These are phyloP conservation scores for Cercospora sp. DNA, from an alignment of 2,329 filamentous ascomycete genomes.

Conservation along the genomic window DNA sequence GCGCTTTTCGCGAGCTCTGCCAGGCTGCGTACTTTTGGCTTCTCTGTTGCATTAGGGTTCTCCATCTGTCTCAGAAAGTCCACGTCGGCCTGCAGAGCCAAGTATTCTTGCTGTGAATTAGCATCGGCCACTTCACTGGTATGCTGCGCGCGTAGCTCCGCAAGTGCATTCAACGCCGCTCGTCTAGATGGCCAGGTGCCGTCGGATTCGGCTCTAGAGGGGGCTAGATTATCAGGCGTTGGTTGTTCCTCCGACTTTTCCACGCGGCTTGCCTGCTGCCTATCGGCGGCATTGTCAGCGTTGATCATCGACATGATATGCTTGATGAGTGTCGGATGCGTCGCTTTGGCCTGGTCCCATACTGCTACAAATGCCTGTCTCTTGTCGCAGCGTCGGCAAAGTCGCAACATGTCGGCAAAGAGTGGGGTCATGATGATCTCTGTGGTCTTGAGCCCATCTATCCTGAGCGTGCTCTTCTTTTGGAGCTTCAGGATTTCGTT, in stretches of 20 bases:
- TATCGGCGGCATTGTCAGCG: not conserved
- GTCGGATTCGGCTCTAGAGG: not conserved
- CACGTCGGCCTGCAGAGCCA: slow-evolving; percentile 11
- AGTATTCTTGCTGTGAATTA: slow-evolving; percentile 3
- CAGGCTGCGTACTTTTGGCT: not conserved
- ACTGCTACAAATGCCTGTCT: slow-evolving; percentile 22
- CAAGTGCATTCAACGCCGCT: not conserved
- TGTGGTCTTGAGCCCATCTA: slow-evolving; percentile 13
- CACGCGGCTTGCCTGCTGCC: not conserved
- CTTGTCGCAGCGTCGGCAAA: slow-evolving; percentile 28
- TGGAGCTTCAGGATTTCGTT: slow-evolving; percentile 41
- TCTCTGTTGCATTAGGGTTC: not conserved
- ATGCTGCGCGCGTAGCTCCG: not conserved
- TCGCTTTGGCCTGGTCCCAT: slow-evolving; percentile 9
- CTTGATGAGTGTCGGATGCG: not conserved
- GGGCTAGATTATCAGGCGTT: not conserved
- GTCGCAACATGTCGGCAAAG: slow-evolving; percentile 31
- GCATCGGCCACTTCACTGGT: not conserved
- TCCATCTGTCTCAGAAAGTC: not conserved
- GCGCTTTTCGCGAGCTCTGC: slow-evolving; percentile 9
- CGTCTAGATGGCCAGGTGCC: not conserved
- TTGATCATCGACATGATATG: slow-evolving; percentile 4
- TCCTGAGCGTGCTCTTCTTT: slow-evolving; percentile 15
- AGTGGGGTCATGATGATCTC: slow-evolving; percentile 23
- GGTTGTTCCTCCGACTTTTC: not conserved